phyloP scores from a whole-genome alignment of 2,329 filamentous ascomycete genomes.

The Malbranchea zuffiana region DNA sequence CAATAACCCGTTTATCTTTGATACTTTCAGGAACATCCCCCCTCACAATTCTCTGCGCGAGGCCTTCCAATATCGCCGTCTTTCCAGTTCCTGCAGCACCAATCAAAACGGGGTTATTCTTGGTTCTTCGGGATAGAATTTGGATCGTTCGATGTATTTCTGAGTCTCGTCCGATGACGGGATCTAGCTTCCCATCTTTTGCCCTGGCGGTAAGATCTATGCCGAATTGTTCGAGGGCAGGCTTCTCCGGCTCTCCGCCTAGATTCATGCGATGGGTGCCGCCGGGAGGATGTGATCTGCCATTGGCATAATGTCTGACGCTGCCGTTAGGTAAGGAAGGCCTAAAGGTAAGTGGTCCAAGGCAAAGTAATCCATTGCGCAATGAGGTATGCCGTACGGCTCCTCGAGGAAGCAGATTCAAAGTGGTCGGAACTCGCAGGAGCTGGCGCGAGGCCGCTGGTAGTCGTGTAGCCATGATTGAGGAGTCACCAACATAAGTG shows the following conservation, averaged over 20 bases:
- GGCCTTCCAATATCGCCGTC: constrained; percentile 81
- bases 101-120: constrained; percentile 94
- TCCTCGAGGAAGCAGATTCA: background rate
- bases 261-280: constrained; percentile 92
- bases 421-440: constrained; percentile 3
- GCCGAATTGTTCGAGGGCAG: constrained; percentile 82
- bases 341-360: background rate
- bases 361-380: too few relatives aligned
- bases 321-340: background rate
- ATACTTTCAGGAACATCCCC: constrained; percentile 94
- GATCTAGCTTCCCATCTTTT: constrained; percentile 81
- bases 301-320: constrained; percentile 44
- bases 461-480: constrained; percentile 3
- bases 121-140: constrained; percentile 80
- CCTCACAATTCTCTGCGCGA: constrained; percentile 78
- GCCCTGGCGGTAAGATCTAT: constrained; percentile 80
- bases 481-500: background rate
- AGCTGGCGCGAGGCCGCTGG: constrained; percentile 1
- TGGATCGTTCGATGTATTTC: constrained; percentile 95
- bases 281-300: constrained; percentile 71
- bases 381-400: constrained; percentile 1
- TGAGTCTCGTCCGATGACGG: constrained; percentile 82
- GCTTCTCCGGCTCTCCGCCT: constrained; percentile 63
- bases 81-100: constrained; percentile 86
- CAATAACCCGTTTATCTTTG: constrained; percentile 83